Evolutionary conservation across 257 asterid genomes (phyloP).

Genomic region (Hygrophila difformis): DNA sequence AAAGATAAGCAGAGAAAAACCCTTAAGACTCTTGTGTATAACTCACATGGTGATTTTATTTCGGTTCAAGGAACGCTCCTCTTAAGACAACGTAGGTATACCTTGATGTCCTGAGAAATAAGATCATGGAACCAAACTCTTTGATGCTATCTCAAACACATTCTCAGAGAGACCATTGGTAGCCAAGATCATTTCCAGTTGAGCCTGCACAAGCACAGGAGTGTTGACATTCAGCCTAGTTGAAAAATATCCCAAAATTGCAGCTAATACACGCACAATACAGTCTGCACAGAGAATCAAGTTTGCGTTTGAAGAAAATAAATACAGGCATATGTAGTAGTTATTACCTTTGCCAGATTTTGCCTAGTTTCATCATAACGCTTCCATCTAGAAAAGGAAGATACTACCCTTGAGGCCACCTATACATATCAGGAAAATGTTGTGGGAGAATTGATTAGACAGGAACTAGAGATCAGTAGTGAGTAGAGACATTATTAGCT

Average conservation of each 20-base stretch:
- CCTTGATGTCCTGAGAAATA: slow-evolving; percentile 36
- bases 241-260: neutral
- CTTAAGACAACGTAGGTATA: too few species aligned
- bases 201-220: slow-evolving; percentile 38
- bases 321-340: neutral
- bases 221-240: neutral
- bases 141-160: slow-evolving; percentile 84
- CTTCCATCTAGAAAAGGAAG: slow-evolving; percentile 90
- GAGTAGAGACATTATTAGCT: too few species aligned
- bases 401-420: slow-evolving; percentile 94
- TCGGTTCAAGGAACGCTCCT: too few species aligned
- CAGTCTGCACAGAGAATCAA: too few species aligned
- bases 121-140: slow-evolving; percentile 70
- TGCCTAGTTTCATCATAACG: slow-evolving; percentile 83
- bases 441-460: neutral
- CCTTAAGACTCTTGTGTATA: too few species aligned
- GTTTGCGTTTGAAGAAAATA: too few species aligned
- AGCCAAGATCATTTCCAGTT: slow-evolving; percentile 74
- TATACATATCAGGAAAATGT: slow-evolving; percentile 15
- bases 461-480: neutral
- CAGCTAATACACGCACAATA: neutral
- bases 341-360: slow-evolving; percentile 60
- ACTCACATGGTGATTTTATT: too few species aligned
- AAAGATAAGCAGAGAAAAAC: too few species aligned
- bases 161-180: slow-evolving; percentile 78